These are phyloP conservation scores for Retiboletus flavoniger DNA, from an alignment of 1,284 basidiomycete species.

Conservation along the genomic window DNA sequence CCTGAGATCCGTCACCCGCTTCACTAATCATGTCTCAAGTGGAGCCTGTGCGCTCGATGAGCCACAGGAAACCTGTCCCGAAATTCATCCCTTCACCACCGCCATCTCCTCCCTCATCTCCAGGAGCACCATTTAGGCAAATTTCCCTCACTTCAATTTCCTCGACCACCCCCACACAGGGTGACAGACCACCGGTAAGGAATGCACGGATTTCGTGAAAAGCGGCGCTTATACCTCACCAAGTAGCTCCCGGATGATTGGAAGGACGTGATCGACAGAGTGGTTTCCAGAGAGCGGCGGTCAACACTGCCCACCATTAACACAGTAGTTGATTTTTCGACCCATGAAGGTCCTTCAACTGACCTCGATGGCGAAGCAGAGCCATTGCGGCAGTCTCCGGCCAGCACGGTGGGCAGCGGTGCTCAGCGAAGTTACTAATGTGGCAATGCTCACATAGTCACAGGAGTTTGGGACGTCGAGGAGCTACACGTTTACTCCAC, in stretches of 20 bases:
- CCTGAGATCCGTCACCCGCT: conserved; percentile 8
- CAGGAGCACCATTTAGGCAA: conserved; percentile 31
- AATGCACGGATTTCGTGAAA: neutral
- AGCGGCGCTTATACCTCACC: conserved; percentile 11
- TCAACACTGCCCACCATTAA: conserved; percentile 38
- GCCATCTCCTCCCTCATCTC: conserved; percentile 40
- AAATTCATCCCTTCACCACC: conserved; percentile 61
- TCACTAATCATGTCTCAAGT: conserved; percentile 25
- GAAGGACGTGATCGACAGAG: conserved; percentile 45
- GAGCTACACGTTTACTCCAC: conserved; percentile 34
- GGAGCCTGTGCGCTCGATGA: conserved; percentile 44
- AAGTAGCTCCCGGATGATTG: conserved; percentile 52
- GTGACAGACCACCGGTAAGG: conserved; percentile 49
- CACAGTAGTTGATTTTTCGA: conserved; percentile 37
- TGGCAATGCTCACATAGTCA: conserved; percentile 33
- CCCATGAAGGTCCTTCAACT: conserved; percentile 30
- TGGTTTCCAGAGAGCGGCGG: conserved; percentile 34
- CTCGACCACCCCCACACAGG: conserved; percentile 23
- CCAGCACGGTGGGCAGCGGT: conserved; percentile 35
- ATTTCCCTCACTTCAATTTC: conserved; percentile 32
- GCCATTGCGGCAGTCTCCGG: conserved; percentile 37
- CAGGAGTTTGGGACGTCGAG: conserved; percentile 36
- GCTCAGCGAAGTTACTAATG: conserved; percentile 30
- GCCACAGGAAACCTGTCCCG: conserved; percentile 67
- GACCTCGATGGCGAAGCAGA: conserved; percentile 34